A percentile compares a stretch with the other conserved stretches of the same genome.
phyloP scores from a whole-genome alignment of 352 stramenopile species.

The Globisporangium radiosum region DNA sequence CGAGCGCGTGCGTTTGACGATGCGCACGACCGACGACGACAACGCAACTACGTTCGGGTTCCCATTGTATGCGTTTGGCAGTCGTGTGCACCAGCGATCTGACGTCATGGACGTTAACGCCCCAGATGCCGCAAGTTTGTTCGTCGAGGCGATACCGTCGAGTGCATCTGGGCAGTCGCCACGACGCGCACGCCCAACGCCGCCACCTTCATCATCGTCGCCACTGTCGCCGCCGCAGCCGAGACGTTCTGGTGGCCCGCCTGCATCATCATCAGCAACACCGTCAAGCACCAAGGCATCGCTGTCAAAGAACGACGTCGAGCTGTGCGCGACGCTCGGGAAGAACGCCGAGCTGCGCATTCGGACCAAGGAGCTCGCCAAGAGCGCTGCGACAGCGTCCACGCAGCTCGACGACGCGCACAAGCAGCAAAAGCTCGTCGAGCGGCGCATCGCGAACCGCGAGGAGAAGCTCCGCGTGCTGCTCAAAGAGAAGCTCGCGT shows the following conservation, averaged over 20 bases:
- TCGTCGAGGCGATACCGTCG: not conserved
- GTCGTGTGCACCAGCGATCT: conserved; percentile 1
- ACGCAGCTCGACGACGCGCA: conserved; percentile 41
- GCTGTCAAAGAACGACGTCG: conserved; percentile 39
- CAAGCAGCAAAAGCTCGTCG: conserved; percentile 53
- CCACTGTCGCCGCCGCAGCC: conserved; percentile 8
- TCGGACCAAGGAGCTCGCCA: conserved; percentile 41
- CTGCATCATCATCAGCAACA: not conserved
- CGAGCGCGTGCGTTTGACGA: conserved; percentile 12
- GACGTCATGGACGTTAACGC: not conserved
- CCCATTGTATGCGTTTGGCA: conserved; percentile 5
- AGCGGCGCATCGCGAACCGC: conserved; percentile 45
- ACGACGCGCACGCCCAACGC: conserved; percentile 2
- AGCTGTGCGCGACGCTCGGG: conserved; percentile 47
- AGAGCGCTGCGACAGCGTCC: conserved; percentile 34
- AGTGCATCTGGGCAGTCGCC: not conserved
- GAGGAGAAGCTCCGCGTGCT: conserved; percentile 56
- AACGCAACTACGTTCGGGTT: conserved; percentile 21
- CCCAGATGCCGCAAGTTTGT: not conserved
- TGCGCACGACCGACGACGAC: conserved; percentile 12
- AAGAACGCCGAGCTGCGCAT: conserved; percentile 67
- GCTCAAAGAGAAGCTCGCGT: conserved; percentile 66
- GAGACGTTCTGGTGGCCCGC: no score
- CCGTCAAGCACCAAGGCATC: not conserved
- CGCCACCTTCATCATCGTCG: conserved; percentile 8